These are phyloP conservation scores for Pleurotus giganteus DNA, from an alignment of 768 basidiomycete genomes.

Conservation along the genomic window DNA sequence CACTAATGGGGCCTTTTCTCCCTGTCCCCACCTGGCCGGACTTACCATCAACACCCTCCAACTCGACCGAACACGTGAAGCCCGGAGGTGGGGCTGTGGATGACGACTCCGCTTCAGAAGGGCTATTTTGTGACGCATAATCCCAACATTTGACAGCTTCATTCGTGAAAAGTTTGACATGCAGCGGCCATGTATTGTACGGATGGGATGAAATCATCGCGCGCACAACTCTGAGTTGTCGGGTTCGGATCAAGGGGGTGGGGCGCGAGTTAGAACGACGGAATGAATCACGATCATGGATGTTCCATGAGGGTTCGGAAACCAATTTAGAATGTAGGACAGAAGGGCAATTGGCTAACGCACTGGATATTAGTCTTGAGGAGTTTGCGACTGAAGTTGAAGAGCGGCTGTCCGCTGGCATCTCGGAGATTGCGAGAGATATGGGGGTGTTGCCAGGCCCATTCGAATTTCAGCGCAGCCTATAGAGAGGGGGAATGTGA, in stretches of 20 bases:
- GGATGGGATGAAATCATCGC: conserved; percentile 65
- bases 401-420: conserved; percentile 35
- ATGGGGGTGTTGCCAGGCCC: conserved; percentile 84
- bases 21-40: conserved; percentile 53
- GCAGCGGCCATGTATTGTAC: conserved; percentile 71
- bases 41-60: conserved; percentile 72
- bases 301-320: not conserved
- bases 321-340: not conserved
- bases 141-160: conserved; percentile 59
- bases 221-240: conserved; percentile 53
- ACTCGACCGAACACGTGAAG: conserved; percentile 48
- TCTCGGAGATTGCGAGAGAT: conserved; percentile 63
- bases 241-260: conserved; percentile 7
- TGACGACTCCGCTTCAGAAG: not conserved
- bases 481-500: conserved; percentile 23
- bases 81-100: conserved; percentile 36
- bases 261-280: not conserved
- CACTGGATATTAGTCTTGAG: conserved; percentile 49
- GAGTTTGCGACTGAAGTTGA: conserved; percentile 27
- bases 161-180: conserved; percentile 70
- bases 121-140: conserved; percentile 21
- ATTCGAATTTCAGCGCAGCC: conserved; percentile 78
- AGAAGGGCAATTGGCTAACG: conserved; percentile 15
- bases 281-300: not conserved
- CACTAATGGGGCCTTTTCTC: conserved; percentile 50